Evolutionary conservation across 2,329 filamentous ascomycete genomes (phyloP).

Genomic region (Metarhizium anisopliae): DNA sequence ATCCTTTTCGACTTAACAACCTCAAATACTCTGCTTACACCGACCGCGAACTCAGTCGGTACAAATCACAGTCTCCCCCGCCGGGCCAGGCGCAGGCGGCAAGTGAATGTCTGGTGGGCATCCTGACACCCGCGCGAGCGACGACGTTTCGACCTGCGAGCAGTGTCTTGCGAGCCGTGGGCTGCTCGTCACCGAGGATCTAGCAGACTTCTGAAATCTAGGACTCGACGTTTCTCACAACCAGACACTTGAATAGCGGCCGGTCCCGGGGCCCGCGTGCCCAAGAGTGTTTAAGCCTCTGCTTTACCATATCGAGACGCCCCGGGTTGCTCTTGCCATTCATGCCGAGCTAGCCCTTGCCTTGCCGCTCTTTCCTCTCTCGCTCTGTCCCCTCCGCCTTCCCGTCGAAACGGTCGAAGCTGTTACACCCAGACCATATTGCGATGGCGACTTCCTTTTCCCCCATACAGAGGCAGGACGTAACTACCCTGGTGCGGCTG

Average conservation of each 20-base stretch:
- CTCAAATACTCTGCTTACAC: neutral
- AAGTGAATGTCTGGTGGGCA: neutral
- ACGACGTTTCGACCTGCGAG: neutral
- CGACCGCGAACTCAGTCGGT: neutral
- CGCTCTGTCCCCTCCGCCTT: neutral
- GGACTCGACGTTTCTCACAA: no score
- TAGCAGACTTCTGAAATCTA: no score
- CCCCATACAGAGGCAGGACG: slow-evolving; percentile 30
- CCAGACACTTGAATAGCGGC: no score
- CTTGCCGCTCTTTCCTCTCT: neutral
- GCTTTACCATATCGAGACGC: neutral
- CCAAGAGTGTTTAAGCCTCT: neutral
- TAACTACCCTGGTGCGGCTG: slow-evolving; percentile 34
- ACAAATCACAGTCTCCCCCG: neutral
- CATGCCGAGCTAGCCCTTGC: neutral
- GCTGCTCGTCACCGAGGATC: no score
- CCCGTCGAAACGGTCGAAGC: neutral
- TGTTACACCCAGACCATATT: neutral
- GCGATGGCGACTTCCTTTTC: slow-evolving; percentile 17
- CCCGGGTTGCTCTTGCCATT: neutral
- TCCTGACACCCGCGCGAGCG: neutral
- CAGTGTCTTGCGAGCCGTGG: neutral
- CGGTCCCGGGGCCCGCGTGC: no score
- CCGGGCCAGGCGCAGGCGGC: neutral
- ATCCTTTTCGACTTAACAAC: neutral